phyloP scores from a whole-genome alignment of 768 basidiomycete genomes.

The Zangia roseola region DNA sequence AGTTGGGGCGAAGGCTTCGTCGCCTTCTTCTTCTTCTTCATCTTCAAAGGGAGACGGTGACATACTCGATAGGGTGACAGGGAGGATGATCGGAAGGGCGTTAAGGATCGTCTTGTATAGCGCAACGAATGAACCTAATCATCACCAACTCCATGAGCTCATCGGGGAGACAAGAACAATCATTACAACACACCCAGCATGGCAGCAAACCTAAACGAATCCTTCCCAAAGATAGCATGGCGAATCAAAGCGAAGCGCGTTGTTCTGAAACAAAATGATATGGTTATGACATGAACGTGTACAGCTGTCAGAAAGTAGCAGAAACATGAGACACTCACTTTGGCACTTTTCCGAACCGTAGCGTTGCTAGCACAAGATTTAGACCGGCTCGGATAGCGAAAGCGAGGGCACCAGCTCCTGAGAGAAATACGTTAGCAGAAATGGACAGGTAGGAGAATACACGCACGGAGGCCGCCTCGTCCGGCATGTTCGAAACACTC shows the following conservation, averaged over 20 bases:
- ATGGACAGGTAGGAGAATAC: background rate
- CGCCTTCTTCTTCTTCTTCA: constrained; percentile 26
- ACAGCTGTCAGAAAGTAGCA: background rate
- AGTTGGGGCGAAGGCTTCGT: constrained; percentile 5
- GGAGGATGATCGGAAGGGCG: constrained; percentile 68
- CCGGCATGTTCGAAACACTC: constrained; percentile 72
- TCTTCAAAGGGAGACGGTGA: constrained; percentile 32
- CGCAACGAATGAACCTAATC: constrained; percentile 67
- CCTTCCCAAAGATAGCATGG: constrained; percentile 80
- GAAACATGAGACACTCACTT: constrained; percentile 44
- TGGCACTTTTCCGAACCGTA: constrained; percentile 64
- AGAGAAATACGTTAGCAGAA: background rate
- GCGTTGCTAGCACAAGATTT: constrained; percentile 75
- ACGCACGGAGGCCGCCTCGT: constrained; percentile 70
- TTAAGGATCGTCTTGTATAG: constrained; percentile 82
- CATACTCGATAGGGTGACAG: constrained; percentile 29
- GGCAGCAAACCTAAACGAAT: constrained; percentile 80
- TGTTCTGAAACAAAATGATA: too few species aligned
- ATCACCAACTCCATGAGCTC: background rate
- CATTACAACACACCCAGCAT: constrained; percentile 65
- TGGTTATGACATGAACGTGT: background rate
- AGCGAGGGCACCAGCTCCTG: constrained; percentile 80
- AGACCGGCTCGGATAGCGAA: constrained; percentile 81
- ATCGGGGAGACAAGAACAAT: background rate
- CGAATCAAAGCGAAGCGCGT: constrained; percentile 64